Evolutionary conservation across 2,329 filamentous ascomycete genomes (phyloP).

Genomic region (Fusarium illudens): DNA sequence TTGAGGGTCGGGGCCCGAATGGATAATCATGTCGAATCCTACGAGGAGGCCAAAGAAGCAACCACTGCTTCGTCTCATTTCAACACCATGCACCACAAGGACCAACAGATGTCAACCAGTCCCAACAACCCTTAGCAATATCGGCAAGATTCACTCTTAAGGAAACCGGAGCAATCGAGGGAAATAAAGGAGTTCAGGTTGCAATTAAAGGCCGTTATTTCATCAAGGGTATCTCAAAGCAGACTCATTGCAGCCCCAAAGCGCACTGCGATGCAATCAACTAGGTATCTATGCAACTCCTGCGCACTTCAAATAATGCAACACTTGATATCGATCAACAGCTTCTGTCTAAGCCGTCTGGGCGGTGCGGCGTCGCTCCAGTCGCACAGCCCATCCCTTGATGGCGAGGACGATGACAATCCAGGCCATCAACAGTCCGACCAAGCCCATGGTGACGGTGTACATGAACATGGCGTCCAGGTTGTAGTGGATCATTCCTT

Average conservation of each 20-base stretch:
- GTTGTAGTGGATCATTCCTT: constrained; percentile 77
- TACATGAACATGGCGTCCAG: constrained; percentile 94
- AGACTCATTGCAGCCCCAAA: constrained; percentile 19
- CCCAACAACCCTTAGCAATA: neutral
- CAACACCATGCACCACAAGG: neutral
- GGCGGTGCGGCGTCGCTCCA: constrained; percentile 45
- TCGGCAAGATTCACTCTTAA: neutral
- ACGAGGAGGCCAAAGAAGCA: neutral
- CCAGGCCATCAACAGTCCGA: constrained; percentile 87
- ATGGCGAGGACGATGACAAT: constrained; percentile 78
- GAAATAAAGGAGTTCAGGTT: neutral
- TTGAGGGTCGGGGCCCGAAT: neutral
- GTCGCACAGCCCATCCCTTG: constrained; percentile 82
- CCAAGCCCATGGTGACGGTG: constrained; percentile 85
- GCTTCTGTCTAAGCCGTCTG: neutral
- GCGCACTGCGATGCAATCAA: constrained; percentile 5
- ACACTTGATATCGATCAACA: neutral
- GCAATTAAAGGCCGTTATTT: constrained; percentile 19
- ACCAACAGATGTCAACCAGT: neutral
- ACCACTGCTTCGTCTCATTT: neutral
- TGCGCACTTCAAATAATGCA: neutral
- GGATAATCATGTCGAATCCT: neutral
- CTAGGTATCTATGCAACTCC: constrained; percentile 3
- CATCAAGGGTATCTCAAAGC: constrained; percentile 42
- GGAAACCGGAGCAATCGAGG: neutral